phyloP scores from a whole-genome alignment of 345 rosid genomes.

The Cardiospermum halicacabum region DNA sequence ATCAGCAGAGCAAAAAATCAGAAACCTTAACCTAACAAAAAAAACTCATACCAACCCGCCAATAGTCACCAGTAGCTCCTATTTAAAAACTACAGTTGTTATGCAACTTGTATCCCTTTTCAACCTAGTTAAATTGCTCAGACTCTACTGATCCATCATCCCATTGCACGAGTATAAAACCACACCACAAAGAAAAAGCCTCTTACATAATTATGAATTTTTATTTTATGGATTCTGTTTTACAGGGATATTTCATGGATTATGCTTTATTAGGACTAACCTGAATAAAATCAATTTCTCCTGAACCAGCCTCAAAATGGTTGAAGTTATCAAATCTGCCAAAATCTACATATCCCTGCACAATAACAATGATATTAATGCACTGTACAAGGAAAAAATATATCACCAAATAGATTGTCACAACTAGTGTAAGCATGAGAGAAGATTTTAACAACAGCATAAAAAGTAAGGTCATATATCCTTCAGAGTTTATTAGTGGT shows the following conservation, averaged over 20 bases:
- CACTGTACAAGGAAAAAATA: not conserved
- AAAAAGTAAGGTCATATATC: not conserved
- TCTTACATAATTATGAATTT: not conserved
- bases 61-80: not conserved
- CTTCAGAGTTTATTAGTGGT: not conserved
- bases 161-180: not conserved
- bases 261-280: conserved; percentile 28
- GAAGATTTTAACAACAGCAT: not conserved
- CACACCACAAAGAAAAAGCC: not conserved
- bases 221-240: conserved; percentile 1
- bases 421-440: not conserved
- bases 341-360: conserved; percentile 90
- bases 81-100: not conserved
- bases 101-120: not conserved
- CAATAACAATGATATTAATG: conserved; percentile 1
- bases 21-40: not conserved
- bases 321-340: conserved; percentile 64
- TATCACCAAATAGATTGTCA: conserved; percentile 1
- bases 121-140: not conserved
- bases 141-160: not conserved
- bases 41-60: not conserved
- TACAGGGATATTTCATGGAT: not conserved
- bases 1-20: not conserved
- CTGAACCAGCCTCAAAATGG: conserved; percentile 61
- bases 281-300: conserved; percentile 61